Percentiles rank a stretch among this genome's conserved stretches.
These are phyloP conservation scores for Roridomyces roridus DNA, from an alignment of 768 basidiomycete species.

Conservation along the genomic window DNA sequence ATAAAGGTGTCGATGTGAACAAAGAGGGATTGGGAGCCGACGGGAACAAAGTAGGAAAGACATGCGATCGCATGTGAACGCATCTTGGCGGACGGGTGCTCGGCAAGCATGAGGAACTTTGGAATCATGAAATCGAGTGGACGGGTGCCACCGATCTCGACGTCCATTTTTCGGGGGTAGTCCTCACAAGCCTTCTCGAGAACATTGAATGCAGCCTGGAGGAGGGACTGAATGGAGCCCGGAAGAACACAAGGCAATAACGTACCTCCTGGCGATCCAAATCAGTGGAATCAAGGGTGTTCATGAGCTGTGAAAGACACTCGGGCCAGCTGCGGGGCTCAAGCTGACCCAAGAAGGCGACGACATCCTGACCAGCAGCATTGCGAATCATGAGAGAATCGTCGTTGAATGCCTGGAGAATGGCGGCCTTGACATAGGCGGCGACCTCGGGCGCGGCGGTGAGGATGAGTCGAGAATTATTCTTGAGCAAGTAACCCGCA, in stretches of 20 bases:
- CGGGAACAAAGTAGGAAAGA: conserved; percentile 90
- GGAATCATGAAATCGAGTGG: conserved; percentile 97
- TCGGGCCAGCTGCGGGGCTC: conserved; percentile 97
- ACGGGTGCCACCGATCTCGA: conserved; percentile 91
- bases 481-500: conserved; percentile 97
- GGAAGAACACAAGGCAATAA: conserved; percentile 17
- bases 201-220: conserved; percentile 88
- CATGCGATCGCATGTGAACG: conserved; percentile 93
- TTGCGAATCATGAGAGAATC: conserved; percentile 87
- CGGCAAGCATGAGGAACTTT: conserved; percentile 88
- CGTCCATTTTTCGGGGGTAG: conserved; percentile 92
- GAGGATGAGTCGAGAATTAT: conserved; percentile 84
- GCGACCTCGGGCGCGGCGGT: conserved; percentile 68
- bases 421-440: conserved; percentile 74
- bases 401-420: conserved; percentile 85
- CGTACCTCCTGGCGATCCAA: conserved; percentile 85
- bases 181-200: conserved; percentile 97
- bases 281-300: conserved; percentile 78
- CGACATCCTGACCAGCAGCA: conserved; percentile 92
- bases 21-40: conserved; percentile 85
- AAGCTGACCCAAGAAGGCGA: conserved; percentile 84
- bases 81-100: conserved; percentile 88
- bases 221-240: conserved; percentile 7
- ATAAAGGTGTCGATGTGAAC: conserved; percentile 94
- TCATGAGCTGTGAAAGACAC: conserved; percentile 85